These are phyloP conservation scores for Arctium minus DNA, from an alignment of 129 eudicot species.

Conservation along the genomic window DNA sequence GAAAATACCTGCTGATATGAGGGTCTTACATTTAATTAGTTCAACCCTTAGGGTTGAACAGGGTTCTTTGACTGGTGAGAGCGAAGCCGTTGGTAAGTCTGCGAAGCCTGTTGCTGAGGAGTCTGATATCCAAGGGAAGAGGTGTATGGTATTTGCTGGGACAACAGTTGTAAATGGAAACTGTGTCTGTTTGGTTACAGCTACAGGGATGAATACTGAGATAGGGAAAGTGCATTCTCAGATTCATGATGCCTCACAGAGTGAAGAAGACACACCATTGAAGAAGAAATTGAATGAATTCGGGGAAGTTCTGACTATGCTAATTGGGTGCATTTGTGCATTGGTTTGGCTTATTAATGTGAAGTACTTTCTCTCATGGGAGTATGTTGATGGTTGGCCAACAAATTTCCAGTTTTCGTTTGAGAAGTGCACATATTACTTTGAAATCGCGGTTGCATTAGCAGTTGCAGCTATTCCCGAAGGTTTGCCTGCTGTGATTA, in stretches of 20 bases:
- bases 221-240: conserved; percentile 85
- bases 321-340: conserved; percentile 77
- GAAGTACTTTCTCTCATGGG: conserved; percentile 84
- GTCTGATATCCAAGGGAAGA: conserved; percentile 78
- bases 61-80: conserved; percentile 88
- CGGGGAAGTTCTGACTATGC: conserved; percentile 69
- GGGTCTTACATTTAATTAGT: conserved; percentile 65
- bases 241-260: conserved; percentile 74
- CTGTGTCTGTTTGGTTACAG: conserved; percentile 69
- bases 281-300: conserved; percentile 86
- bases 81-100: conserved; percentile 77
- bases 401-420: conserved; percentile 74
- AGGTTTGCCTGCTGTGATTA: conserved; percentile 91
- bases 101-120: conserved; percentile 56
- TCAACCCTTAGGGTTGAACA: conserved; percentile 83
- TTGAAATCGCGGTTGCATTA: conserved; percentile 83
- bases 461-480: conserved; percentile 98
- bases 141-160: conserved; percentile 92
- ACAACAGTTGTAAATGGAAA: conserved; percentile 88
- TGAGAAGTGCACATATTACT: conserved; percentile 88
- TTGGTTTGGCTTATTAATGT: conserved; percentile 81
- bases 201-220: conserved; percentile 79
- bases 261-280: conserved; percentile 77
- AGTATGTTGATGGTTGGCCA: conserved; percentile 78
- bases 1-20: conserved; percentile 86